Percentiles rank a stretch among this genome's conserved stretches.
Evolutionary conservation across 2,329 filamentous ascomycete genomes (phyloP).

Genomic region (Sporothrix inflata): DNA sequence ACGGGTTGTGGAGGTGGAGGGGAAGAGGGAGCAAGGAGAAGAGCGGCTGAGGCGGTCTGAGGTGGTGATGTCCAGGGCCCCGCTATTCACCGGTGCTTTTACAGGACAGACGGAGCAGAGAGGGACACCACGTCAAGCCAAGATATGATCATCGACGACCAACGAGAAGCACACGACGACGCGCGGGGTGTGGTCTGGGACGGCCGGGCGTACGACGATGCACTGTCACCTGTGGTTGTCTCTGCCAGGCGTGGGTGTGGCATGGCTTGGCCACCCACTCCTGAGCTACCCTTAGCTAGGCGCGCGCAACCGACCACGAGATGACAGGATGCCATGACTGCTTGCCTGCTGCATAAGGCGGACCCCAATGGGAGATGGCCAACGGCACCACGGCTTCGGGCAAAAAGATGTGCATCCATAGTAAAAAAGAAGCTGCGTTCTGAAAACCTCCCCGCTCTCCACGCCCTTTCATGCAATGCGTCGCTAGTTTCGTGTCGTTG

Average conservation of each 20-base stretch:
- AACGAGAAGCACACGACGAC: slow-evolving; percentile 1
- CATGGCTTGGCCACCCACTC: neutral
- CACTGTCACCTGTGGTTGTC: neutral
- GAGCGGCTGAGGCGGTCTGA: neutral
- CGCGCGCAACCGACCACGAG: neutral
- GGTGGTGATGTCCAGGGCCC: neutral
- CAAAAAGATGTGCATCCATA: neutral
- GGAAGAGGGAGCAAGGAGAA: neutral
- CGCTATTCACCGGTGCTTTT: neutral
- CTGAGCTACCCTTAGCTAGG: neutral
- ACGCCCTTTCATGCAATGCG: neutral
- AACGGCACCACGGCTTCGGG: neutral
- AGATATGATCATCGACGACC: neutral
- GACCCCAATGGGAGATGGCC: neutral
- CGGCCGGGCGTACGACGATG: slow-evolving; percentile 12
- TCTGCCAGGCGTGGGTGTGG: neutral
- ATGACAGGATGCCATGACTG: neutral
- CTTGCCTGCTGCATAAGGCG: neutral
- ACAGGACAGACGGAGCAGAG: neutral
- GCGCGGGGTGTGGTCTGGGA: neutral
- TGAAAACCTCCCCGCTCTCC: neutral
- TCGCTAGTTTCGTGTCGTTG: neutral
- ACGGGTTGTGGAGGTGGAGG: neutral
- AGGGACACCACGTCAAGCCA: neutral
- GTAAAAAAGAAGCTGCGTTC: neutral